phyloP scores from a whole-genome alignment of 306 rosid genomes.

The Trichosanthes cucumerina region DNA sequence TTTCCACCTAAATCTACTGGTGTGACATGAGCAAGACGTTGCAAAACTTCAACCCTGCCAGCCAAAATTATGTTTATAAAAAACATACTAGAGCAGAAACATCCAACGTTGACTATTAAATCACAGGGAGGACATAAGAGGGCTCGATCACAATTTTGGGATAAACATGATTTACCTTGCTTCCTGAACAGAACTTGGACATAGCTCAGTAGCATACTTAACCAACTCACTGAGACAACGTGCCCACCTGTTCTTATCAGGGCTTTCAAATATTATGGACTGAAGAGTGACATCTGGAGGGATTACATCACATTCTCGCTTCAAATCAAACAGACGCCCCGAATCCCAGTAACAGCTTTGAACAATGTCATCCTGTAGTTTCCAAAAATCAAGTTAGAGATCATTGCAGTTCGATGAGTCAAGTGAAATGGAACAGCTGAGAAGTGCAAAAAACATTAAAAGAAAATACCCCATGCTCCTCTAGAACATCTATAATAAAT shows the following conservation, averaged over 20 bases:
- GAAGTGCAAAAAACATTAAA: not conserved
- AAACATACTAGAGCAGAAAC: not conserved
- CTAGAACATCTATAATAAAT: conserved; percentile 88
- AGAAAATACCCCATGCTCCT: conserved; percentile 86
- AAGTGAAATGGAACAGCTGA: not conserved
- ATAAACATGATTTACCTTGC: conserved; percentile 50
- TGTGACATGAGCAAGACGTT: conserved; percentile 88
- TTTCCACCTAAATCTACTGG: conserved; percentile 94
- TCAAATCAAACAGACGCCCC: conserved; percentile 87
- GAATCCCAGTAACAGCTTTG: conserved; percentile 98
- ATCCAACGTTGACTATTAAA: not conserved
- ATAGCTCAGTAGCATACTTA: conserved; percentile 90
- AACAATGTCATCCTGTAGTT: conserved; percentile 84
- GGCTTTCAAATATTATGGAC: conserved; percentile 95
- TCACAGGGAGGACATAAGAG: not conserved
- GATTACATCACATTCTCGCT: conserved; percentile 87
- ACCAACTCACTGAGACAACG: conserved; percentile 94
- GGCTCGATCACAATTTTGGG: not conserved
- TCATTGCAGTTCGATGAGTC: conserved; percentile 15
- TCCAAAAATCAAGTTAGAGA: conserved; percentile 20
- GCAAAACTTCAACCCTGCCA: conserved; percentile 82
- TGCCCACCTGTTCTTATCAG: conserved; percentile 97
- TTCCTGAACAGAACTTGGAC: conserved; percentile 87
- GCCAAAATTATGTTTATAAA: conserved; percentile 2
- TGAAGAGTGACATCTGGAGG: conserved; percentile 91